Evolutionary conservation across 2,329 filamentous ascomycete species (phyloP).

Genomic region (Diaporthe longicolla): DNA sequence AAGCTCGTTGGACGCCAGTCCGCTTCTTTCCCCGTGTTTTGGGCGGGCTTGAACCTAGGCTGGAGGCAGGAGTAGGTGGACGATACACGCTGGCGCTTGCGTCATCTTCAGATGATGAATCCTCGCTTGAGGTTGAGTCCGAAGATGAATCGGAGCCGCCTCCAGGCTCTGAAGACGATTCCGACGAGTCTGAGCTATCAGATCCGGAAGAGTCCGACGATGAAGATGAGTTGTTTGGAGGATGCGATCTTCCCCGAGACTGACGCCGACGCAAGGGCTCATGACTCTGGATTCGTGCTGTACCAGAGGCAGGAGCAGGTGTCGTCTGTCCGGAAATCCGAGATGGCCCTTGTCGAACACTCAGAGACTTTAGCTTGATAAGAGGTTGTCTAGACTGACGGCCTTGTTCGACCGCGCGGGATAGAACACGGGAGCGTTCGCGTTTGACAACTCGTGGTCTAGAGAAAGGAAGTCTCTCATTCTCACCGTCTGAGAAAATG

Average conservation of each 20-base stretch:
- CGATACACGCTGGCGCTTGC: conserved; percentile 3
- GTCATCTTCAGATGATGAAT: conserved; percentile 30
- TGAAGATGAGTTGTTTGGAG: background rate
- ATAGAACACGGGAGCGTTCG: background rate
- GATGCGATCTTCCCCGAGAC: background rate
- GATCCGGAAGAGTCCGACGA: background rate
- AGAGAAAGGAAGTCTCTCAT: background rate
- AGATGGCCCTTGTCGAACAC: background rate
- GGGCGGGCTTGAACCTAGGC: background rate
- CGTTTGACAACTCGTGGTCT: background rate
- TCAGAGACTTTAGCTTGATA: background rate
- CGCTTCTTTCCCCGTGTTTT: background rate
- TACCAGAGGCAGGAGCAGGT: background rate
- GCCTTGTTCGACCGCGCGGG: background rate
- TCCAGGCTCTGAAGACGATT: background rate
- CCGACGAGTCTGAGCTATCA: conserved; percentile 7
- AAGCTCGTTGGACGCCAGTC: background rate
- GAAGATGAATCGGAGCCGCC: background rate
- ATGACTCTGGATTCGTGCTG: background rate
- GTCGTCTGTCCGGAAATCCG: background rate
- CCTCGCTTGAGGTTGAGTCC: background rate
- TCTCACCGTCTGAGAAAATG: conserved; percentile 14
- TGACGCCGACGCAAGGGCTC: background rate
- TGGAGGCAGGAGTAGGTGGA: conserved; percentile 12
- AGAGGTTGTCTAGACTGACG: background rate